Percentiles rank a stretch among this genome's conserved stretches.
Conservation (phyloP, 495 filamentous ascomycete species). For the Cudoniella acicularis region DNA sequence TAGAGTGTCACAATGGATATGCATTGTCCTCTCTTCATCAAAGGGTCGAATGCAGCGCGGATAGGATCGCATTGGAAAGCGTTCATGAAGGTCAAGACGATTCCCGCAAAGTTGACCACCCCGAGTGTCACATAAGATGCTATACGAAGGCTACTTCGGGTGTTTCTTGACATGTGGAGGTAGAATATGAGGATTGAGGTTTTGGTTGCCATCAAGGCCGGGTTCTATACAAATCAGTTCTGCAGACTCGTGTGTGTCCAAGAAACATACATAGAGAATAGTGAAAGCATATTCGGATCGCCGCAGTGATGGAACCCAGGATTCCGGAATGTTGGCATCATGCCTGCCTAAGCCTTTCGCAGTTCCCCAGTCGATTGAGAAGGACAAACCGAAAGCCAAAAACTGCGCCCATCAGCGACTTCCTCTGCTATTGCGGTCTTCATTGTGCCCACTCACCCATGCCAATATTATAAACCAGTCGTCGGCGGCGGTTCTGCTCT, state of each 20-base stretch:
- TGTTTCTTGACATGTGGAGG: conserved; percentile 25
- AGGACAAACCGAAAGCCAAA: conserved; percentile 71
- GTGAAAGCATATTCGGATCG: conserved; percentile 26
- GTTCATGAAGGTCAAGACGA: conserved; percentile 78
- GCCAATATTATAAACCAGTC: conserved; percentile 83
- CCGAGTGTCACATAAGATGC: conserved; percentile 26
- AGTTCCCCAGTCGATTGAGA: conserved; percentile 72
- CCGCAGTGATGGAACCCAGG: conserved; percentile 9
- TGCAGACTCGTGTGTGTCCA: not conserved
- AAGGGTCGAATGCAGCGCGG: conserved; percentile 33
- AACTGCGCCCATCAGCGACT: conserved; percentile 34
- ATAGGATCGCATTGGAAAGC: conserved; percentile 86
- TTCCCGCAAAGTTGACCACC: conserved; percentile 41
- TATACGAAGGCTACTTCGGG: conserved; percentile 20
- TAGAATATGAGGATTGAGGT: conserved; percentile 78
- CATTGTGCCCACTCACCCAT: conserved; percentile 55
- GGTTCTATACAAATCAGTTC: conserved; percentile 57
- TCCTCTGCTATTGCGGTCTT: not conserved
- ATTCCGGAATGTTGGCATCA: conserved; percentile 52
- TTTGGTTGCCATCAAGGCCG: conserved; percentile 82
- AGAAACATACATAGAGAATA: conserved; percentile 24
- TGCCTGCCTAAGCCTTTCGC: conserved; percentile 73
- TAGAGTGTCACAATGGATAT: conserved; percentile 25
- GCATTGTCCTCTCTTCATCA: conserved; percentile 20
- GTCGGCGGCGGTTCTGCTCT: conserved; percentile 60